Conservation (phyloP, 1,284 basidiomycete species). For the Cystobasidium sp. region DNA sequence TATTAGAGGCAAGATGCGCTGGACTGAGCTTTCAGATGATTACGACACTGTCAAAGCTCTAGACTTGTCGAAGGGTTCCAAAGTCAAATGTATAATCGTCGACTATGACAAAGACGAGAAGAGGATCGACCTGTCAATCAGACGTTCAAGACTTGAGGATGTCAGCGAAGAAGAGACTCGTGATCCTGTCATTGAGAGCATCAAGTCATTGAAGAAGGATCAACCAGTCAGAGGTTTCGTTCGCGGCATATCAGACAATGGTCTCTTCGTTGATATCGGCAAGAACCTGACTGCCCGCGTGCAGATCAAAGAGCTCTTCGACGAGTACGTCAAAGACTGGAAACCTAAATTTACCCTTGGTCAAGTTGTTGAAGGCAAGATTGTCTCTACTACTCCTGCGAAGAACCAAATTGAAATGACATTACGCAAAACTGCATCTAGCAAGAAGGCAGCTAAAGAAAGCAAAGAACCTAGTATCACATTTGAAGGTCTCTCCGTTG, state of each 20-base stretch:
- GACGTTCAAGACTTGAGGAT: conserved; percentile 69
- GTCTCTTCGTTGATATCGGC: conserved; percentile 87
- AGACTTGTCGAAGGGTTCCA: conserved; percentile 11
- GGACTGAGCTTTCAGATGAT: conserved; percentile 71
- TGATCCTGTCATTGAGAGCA: conserved; percentile 71
- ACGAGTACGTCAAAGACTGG: conserved; percentile 93
- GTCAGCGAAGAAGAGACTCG: conserved; percentile 54
- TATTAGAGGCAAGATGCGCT: conserved; percentile 74
- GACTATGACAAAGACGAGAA: conserved; percentile 51
- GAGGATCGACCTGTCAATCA: conserved; percentile 76
- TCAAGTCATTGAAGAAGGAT: conserved; percentile 68
- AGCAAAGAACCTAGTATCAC: conserved; percentile 71
- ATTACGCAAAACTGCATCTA: conserved; percentile 63
- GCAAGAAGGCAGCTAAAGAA: conserved; percentile 62
- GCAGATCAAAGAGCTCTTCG: conserved; percentile 70
- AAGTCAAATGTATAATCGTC: conserved; percentile 33
- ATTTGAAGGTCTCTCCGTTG: conserved; percentile 58
- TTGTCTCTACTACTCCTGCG: conserved; percentile 72
- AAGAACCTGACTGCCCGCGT: conserved; percentile 83
- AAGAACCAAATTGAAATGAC: conserved; percentile 85
- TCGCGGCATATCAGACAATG: conserved; percentile 81
- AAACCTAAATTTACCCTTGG: conserved; percentile 76
- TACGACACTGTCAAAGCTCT: conserved; percentile 33
- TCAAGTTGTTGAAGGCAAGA: conserved; percentile 83
- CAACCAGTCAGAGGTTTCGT: conserved; percentile 82